Evolutionary conservation across 2,329 filamentous ascomycete species (phyloP).

Genomic region (Alternaria gansuensis): DNA sequence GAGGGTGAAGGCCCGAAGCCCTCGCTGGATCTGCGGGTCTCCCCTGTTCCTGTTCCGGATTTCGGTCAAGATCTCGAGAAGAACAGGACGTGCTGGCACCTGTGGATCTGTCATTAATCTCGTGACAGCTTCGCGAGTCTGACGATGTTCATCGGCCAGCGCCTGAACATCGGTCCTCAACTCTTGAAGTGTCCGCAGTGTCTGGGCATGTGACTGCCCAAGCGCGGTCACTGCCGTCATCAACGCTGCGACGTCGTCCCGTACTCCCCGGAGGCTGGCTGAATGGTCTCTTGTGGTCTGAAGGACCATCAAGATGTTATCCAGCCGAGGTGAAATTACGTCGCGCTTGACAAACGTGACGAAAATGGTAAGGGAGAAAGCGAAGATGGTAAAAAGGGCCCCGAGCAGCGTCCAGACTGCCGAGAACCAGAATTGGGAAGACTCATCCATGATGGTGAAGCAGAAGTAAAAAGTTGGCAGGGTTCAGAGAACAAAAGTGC

Average conservation of each 20-base stretch:
- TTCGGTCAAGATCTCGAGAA: slow-evolving; percentile 20
- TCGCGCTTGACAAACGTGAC: not conserved
- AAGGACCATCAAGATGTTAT: not conserved
- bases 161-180: slow-evolving; percentile 21
- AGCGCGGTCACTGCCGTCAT: not conserved
- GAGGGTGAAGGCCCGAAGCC: slow-evolving; percentile 21
- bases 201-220: slow-evolving; percentile 1
- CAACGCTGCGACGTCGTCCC: not conserved
- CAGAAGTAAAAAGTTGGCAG: not conserved
- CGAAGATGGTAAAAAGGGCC: not conserved
- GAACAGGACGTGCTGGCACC: slow-evolving; percentile 6
- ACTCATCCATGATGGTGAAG: not conserved
- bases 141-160: slow-evolving; percentile 13
- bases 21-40: slow-evolving; percentile 19
- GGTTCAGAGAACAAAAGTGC: not conserved
- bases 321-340: not conserved
- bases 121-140: slow-evolving; percentile 11
- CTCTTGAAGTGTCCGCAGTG: slow-evolving; percentile 7
- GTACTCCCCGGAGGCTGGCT: not conserved
- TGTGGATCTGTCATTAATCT: slow-evolving; percentile 12
- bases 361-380: not conserved
- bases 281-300: not conserved
- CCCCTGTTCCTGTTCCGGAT: slow-evolving; percentile 6
- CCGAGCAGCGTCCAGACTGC: not conserved
- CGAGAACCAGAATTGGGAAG: not conserved